Base-by-base conservation (phyloP, 1,284 basidiomycete species). In the Cystodermella granulosa region DNA sequence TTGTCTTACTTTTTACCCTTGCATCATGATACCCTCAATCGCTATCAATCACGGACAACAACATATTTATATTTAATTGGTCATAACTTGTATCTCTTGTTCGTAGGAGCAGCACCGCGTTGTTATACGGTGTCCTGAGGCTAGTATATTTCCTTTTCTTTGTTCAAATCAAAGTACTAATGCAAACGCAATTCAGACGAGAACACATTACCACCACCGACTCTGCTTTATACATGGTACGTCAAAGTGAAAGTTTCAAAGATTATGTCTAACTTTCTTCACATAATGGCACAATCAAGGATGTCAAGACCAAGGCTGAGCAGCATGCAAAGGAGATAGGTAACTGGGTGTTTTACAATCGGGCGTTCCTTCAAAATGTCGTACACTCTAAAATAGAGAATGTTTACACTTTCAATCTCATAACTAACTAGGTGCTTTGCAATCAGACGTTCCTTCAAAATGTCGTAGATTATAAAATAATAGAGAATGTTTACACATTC, bases 91-190 rank as follows among this genome's bases (percentile, higher is more conserved):
- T 92, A 98, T 98, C 67, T 95, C 95, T 55, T 98, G 95, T 61
- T 95, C 95, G 59, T 95, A 98, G 82, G 95, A 95, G 84, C 98
- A 98, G 80, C 95, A 98, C 74, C 95, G 95, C 66, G 98, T 95
- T 48, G 86, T 98, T 95, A 94, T 57, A 98, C 95, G 65, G 95
- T 98, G 74, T 98, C 98, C 95, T 95, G 95, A 92, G 81, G 83
- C 80, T 98, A 98, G 95, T 91, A 74, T 79, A 13, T 24, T 34
- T n/a, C 38, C 37, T 43, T 16, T 36, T 8, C 47, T 40, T 5
- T 26, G 11, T 24, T 16, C 23, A 20, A 49, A 35, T 43, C 43
- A 46, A 46, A 64, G 22, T 65, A 38, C 20, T 28, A 5, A 36
- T 49, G 15, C 41, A 51, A 15, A 50, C 52, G 6, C 22, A 17